phyloP scores from a whole-genome alignment of 805 yeast genomes.

The Teunomyces cretensis region DNA sequence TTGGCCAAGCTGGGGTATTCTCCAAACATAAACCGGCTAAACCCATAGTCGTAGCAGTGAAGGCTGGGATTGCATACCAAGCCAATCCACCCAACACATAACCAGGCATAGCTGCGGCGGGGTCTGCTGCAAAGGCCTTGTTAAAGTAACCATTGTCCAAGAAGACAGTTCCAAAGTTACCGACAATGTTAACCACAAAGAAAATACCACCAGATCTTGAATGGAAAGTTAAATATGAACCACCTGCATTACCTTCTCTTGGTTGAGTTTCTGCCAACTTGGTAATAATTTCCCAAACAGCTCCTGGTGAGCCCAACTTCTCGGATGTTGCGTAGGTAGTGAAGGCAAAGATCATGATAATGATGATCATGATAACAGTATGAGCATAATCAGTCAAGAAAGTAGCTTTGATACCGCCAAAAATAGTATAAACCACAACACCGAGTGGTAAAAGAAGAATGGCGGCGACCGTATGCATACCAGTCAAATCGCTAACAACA shows the following conservation, averaged over 20 bases:
- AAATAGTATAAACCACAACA: constrained; percentile 46
- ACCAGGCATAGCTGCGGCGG: constrained; percentile 83
- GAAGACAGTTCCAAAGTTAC: constrained; percentile 87
- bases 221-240: constrained; percentile 85
- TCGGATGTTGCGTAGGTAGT: constrained; percentile 71
- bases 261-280: constrained; percentile 62
- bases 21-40: constrained; percentile 79
- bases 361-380: constrained; percentile 62
- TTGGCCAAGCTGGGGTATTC: constrained; percentile 69
- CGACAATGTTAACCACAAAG: constrained; percentile 81
- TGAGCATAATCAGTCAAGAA: constrained; percentile 46
- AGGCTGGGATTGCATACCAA: constrained; percentile 89
- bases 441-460: constrained; percentile 83
- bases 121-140: constrained; percentile 83
- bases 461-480: constrained; percentile 79
- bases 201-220: constrained; percentile 86
- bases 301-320: constrained; percentile 76
- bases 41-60: constrained; percentile 82
- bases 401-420: constrained; percentile 48
- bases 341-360: constrained; percentile 80
- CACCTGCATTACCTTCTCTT: constrained; percentile 75
- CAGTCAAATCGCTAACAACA: constrained; percentile 75
- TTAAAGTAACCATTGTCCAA: constrained; percentile 87
- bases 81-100: constrained; percentile 85
- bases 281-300: constrained; percentile 72